Evolutionary conservation across 2,329 filamentous ascomycete genomes (phyloP), one percentile per base, ranked within the genome.

Genomic region (Diplodia scrobiculata): DNA sequence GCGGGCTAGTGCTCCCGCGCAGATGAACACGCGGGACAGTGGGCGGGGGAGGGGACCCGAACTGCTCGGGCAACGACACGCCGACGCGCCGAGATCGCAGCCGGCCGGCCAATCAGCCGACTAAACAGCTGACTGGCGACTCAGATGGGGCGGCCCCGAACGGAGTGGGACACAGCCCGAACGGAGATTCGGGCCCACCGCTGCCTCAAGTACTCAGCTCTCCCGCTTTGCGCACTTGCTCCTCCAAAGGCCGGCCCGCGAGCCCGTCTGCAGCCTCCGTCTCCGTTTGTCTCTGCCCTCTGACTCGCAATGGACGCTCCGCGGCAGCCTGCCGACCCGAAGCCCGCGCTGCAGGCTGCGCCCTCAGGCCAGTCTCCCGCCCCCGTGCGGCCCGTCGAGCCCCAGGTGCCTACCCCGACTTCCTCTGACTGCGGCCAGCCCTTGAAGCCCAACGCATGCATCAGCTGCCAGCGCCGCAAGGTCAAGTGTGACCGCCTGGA

Each of bases 391-490:
- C 48, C 50, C 9, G 25, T n/a, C n/a, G 47, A 45, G n/a, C 51
- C 41, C 50, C n/a, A 53, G 21, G 45, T 53, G 21, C 47, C 64
- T 1, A 51, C 53, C 10, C 53, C 53, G 38, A 36, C 51, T 38
- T 55, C 63, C 2, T 54, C 63, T 6, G 58, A 62, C 41, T 11
- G 45, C 4, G 58, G 58, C 29, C 58, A 62, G 58, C 29, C 58
- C 0, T 70, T 72, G 2, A 76, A 77, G 54, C 69, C 70, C 50
- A 76, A 72, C 58, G 75, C 75, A 1, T 77, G 75, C 55, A 70
- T 76, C 4, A 69, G 75, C 10, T 76, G 74, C 63, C 72, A 74
- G 7, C 73, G 74, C 48, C 68, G 75, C 13, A 77, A 77, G 66
- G 74, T 77, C 21, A 74, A 71, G 63, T 77, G 74, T 62, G 74